Evolutionary conservation across 352 stramenopile genomes (phyloP), one percentile per base, ranked within the genome.

Genomic region (Phytophthora litchii): DNA sequence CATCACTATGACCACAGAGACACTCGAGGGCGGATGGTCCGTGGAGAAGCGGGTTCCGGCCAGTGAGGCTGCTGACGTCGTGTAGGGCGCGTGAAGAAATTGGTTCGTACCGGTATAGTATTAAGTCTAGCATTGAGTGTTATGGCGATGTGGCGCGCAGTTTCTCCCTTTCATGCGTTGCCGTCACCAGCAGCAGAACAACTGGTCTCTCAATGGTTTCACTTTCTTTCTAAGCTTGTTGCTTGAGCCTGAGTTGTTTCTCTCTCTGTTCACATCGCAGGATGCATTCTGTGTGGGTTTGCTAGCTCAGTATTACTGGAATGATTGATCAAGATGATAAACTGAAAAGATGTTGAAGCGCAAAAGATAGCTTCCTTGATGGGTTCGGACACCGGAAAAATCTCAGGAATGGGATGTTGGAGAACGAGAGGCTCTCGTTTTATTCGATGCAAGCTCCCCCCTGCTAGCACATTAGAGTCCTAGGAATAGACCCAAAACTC

Each of bases 21-120:
- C 80, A 9, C 67, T 93, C 20, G 82, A 94, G 60, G 83, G 86
- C 23, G 86, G 86, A 11, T 93, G 86, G 83, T 94, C 83, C 1
- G 84, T 95, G 19, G 82, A 95, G 71, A 93, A 93, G 50, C 81
- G 76, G 29, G 68, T 95, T 20, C 78, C 80, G 2, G 57, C 54
- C 23, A 74, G 64, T 52, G 76, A 87, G 20, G 66, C 72, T 43
- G 64, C 64, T 14, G 71, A 83, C 16, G 54, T 89, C 14, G 79
- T 89, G 47, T 92, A 79, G 64, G 44, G 29, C n/a, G 11, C 31
- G 35, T 49, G 21, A 19, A 52, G 45, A 43, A 31, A 55, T 54
- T 31, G 34, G 19, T 64, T 64, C 60, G 51, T 67, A n/a, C n/a
- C n/a, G n/a, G n/a, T n/a, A 70, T 70, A 67, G 51, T 70, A 64